Percentiles rank a stretch among this genome's conserved stretches.
phyloP scores from a whole-genome alignment of 805 yeast genomes.

The Starmerella geochares region DNA sequence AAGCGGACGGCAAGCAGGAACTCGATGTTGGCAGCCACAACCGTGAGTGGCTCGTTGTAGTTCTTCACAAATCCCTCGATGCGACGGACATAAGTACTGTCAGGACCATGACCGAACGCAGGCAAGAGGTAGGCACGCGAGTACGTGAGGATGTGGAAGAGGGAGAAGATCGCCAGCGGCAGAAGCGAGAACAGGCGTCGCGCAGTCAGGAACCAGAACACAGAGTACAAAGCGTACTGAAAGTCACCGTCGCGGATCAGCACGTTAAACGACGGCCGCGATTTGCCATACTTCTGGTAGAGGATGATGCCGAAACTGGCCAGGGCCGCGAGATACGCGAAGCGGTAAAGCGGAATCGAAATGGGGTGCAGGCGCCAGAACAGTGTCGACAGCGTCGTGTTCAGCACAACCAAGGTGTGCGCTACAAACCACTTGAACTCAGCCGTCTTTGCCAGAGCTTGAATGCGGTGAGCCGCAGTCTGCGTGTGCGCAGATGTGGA shows the following conservation, averaged over 20 bases:
- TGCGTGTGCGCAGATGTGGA: background rate
- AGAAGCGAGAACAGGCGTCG: conserved; percentile 50
- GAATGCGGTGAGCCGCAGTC: conserved; percentile 13
- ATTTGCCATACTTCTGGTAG: conserved; percentile 42
- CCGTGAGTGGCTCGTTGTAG: conserved; percentile 51
- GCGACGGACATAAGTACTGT: conserved; percentile 26
- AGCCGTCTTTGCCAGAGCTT: conserved; percentile 23
- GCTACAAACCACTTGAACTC: conserved; percentile 28
- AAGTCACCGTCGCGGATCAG: conserved; percentile 49
- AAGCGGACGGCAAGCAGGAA: conserved; percentile 35
- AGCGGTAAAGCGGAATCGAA: conserved; percentile 44
- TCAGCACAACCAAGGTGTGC: conserved; percentile 22
- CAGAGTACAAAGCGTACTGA: conserved; percentile 55
- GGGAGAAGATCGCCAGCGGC: conserved; percentile 68
- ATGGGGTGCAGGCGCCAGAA: conserved; percentile 26
- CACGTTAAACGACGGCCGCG: conserved; percentile 23
- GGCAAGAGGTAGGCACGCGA: conserved; percentile 59
- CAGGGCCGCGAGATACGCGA: conserved; percentile 53
- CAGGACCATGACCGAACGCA: conserved; percentile 35
- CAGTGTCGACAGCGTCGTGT: conserved; percentile 17
- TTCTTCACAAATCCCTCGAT: conserved; percentile 40
- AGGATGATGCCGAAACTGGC: conserved; percentile 68
- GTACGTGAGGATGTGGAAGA: conserved; percentile 74
- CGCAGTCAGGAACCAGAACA: conserved; percentile 50
- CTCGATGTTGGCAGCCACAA: conserved; percentile 52